Evolutionary conservation across 2,329 filamentous ascomycete genomes (phyloP), one percentile per base, ranked within the genome.

Genomic region (Aspergillus sp.): DNA sequence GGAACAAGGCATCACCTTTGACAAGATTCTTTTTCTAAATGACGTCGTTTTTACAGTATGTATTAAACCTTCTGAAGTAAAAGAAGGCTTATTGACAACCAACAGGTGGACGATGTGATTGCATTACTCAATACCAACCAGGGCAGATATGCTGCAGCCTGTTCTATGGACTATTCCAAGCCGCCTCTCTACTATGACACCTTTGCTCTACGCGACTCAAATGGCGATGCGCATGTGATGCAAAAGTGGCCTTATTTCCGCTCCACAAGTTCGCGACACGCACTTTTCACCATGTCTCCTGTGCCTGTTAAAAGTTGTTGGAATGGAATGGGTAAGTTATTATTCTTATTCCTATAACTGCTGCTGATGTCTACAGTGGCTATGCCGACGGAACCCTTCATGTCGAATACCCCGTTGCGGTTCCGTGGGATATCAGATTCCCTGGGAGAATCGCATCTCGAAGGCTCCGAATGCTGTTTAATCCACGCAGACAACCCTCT

Each of bases 121-220:
- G 70, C 75, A 19, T 66, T 84, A 11, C 67, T 88, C 47, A 74
- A 73, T 39, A 85, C 81, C 3, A 79, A 82, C 53, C 53, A 65
- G 11, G 72, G 75, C 5, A 56, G 68, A 11, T 89, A 88, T 53
- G 78, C 82, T 4, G 81, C 85, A 0, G 83, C 82, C 4, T 90
- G 86, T 57, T 83, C 83, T 0, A 67, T 87, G 31, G 86, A 90
- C 65, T 88, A 83, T 55, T 78, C 81, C 48, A 76, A 78, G 43
- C 79, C 82, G 0, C 79, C 85, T 49, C 73, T 78, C 33, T 86
- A 82, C 59, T 89, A 90, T 62, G 86, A 90, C 60, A 81, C 83
- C 0, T 89, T 86, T 60, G 86, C 85, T 1, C 79, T 83, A 13
- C 75, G 86, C 10, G 86, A 89, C 54, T 67, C 71, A 3, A 76